These are phyloP conservation scores for Codiaeum variegatum DNA, from an alignment of 441 rosid genomes.

Conservation along the genomic window DNA sequence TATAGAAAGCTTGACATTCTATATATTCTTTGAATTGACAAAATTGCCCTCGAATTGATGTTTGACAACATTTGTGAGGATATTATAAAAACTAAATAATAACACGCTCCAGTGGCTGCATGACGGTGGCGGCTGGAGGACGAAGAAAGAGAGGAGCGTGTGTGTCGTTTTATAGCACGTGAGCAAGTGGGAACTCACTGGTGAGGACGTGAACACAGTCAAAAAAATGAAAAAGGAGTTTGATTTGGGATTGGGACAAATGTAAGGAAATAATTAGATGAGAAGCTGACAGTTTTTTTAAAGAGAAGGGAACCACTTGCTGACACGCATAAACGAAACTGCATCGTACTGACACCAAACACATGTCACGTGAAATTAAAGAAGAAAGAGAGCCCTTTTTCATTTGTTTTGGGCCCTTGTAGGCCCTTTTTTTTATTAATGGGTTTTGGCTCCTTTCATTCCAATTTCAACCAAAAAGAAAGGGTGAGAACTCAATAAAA, in stretches of 20 bases:
- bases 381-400: neutral
- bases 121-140: neutral
- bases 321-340: neutral
- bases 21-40: neutral
- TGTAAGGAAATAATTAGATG: neutral
- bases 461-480: too few species aligned
- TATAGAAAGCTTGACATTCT: neutral
- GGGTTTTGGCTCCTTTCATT: neutral
- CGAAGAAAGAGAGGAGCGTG: neutral
- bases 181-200: conserved; percentile 4
- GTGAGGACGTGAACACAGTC: neutral
- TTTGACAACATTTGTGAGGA: neutral
- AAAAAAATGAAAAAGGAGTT: too few species aligned
- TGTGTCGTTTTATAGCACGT: neutral
- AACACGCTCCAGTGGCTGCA: too few species aligned
- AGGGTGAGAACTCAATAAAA: too few species aligned
- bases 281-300: neutral
- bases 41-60: neutral
- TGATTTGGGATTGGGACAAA: neutral
- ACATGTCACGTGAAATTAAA: neutral
- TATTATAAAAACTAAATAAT: too few species aligned
- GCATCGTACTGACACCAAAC: neutral
- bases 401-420: neutral
- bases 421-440: neutral
- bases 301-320: neutral